phyloP scores from a whole-genome alignment of 1,284 basidiomycete species.

The Pseudozyma pruni region DNA sequence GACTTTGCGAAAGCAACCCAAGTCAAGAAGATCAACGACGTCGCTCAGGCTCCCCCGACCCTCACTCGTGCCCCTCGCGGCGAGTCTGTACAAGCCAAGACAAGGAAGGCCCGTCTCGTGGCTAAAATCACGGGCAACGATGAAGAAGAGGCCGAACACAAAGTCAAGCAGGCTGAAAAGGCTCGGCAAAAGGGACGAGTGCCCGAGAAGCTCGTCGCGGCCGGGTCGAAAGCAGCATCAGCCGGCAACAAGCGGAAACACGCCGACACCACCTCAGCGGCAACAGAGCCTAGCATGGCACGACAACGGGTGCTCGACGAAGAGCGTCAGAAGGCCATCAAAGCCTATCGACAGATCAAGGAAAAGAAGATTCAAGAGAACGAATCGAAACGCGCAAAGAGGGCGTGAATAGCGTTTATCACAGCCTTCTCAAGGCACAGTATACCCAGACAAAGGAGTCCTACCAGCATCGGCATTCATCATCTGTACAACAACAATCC shows the following conservation, averaged over 20 bases:
- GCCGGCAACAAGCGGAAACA: conserved; percentile 29
- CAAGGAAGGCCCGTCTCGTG: conserved; percentile 46
- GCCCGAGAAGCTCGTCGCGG: conserved; percentile 18
- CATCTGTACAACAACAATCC: conserved; percentile 31
- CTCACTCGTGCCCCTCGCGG: conserved; percentile 58
- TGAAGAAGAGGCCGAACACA: conserved; percentile 41
- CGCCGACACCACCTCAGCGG: conserved; percentile 1
- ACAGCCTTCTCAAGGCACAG: too few species aligned
- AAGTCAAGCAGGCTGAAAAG: conserved; percentile 42
- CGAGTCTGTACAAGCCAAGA: conserved; percentile 45
- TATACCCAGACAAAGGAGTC: conserved; percentile 22
- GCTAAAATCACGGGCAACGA: conserved; percentile 52
- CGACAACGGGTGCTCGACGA: conserved; percentile 57
- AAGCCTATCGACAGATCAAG: conserved; percentile 57
- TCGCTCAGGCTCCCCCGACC: conserved; percentile 57
- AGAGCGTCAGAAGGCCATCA: conserved; percentile 55
- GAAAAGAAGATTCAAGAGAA: conserved; percentile 43
- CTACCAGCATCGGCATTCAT: conserved; percentile 5
- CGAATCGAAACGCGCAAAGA: conserved; percentile 35
- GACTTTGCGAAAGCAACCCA: conserved; percentile 52
- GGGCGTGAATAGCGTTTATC: conserved; percentile 8
- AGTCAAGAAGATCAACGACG: conserved; percentile 57
- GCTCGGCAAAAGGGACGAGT: conserved; percentile 44
- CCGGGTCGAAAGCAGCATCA: neutral
- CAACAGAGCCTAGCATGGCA: conserved; percentile 51